Evolutionary conservation across 2,329 filamentous ascomycete genomes (phyloP).

Genomic region (Neocatenulostroma microsporum): DNA sequence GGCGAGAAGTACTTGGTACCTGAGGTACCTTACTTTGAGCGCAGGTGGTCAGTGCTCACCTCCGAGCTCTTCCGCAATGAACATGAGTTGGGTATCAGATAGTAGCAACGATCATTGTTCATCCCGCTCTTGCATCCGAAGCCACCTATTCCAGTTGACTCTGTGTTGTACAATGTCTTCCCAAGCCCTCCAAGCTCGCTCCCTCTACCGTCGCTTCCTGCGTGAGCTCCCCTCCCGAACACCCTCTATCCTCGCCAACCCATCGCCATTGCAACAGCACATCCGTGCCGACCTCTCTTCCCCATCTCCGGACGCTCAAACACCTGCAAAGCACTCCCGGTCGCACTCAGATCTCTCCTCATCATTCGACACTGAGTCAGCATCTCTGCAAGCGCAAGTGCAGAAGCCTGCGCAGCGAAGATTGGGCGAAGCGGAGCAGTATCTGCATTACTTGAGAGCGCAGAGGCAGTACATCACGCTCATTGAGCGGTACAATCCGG

Average conservation of each 20-base stretch:
- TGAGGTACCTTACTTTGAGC: no score
- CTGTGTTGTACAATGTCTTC: conserved; percentile 32
- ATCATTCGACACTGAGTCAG: conserved; percentile 4
- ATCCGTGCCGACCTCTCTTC: conserved; percentile 57
- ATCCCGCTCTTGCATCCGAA: neutral
- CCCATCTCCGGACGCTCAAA: no score
- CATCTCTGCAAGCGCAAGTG: conserved; percentile 33
- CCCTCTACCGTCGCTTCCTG: conserved; percentile 79
- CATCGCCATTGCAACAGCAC: conserved; percentile 61
- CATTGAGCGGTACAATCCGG: conserved; percentile 87
- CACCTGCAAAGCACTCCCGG: conserved; percentile 7
- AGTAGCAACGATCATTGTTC: neutral
- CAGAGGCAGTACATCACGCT: conserved; percentile 76
- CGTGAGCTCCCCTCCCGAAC: conserved; percentile 76
- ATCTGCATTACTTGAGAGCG: conserved; percentile 71
- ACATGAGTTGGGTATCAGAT: neutral
- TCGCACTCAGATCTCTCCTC: no score
- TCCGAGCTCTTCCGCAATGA: neutral
- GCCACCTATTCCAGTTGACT: no score
- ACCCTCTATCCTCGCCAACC: conserved; percentile 42
- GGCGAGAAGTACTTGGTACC: no score
- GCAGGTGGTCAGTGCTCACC: neutral
- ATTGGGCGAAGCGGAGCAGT: conserved; percentile 61
- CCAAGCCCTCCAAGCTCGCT: conserved; percentile 50
- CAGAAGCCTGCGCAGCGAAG: conserved; percentile 25